phyloP scores from a whole-genome alignment of 2,329 filamentous ascomycete genomes.

The Cytospora paraplurivora region DNA sequence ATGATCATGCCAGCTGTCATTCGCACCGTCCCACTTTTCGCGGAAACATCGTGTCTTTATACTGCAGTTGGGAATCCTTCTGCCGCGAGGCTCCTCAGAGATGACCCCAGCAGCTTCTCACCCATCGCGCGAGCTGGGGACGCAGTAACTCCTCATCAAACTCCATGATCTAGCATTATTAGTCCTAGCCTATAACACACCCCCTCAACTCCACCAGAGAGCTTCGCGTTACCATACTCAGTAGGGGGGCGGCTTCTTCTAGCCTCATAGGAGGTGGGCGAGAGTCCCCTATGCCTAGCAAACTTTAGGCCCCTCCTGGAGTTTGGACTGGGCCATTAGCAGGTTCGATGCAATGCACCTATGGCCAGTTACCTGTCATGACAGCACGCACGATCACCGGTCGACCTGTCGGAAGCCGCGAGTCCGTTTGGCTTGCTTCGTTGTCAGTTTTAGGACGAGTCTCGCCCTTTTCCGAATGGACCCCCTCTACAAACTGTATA shows the following conservation, averaged over 20 bases:
- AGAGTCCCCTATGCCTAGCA: neutral
- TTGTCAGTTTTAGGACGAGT: neutral
- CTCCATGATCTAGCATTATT: neutral
- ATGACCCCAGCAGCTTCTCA: neutral
- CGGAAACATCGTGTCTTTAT: no score
- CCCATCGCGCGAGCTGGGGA: constrained; percentile 7
- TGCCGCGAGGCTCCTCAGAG: neutral
- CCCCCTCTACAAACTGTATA: no score
- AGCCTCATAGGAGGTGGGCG: neutral
- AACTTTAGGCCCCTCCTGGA: neutral
- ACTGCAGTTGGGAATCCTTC: constrained; percentile 2
- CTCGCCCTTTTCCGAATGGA: neutral
- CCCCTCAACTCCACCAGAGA: neutral
- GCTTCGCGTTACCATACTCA: neutral
- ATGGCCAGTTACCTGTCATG: constrained; percentile 3
- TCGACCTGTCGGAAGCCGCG: constrained; percentile 4
- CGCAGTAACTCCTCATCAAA: constrained; percentile 4
- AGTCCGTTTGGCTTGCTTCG: neutral
- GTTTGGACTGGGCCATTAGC: neutral
- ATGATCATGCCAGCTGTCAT: neutral
- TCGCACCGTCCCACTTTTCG: no score
- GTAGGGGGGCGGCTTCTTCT: neutral
- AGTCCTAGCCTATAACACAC: neutral
- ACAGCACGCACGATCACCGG: neutral
- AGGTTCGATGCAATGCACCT: constrained; percentile 24